phyloP scores from a whole-genome alignment of 202 grass and related monocot species.

The Schoenoplectus tabernaemontani region DNA sequence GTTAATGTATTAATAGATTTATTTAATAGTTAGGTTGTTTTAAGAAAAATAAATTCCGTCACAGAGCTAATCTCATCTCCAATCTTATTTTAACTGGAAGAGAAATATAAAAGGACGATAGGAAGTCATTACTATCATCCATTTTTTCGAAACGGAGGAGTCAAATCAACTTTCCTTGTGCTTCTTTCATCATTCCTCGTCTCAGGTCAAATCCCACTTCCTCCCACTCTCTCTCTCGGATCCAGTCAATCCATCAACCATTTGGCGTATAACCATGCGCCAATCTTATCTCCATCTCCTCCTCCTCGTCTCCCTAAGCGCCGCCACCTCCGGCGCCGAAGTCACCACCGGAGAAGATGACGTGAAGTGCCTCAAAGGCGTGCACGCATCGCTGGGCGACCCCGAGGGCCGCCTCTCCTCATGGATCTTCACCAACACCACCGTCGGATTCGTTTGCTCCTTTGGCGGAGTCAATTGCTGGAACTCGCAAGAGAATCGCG shows the following conservation, averaged over 20 bases:
- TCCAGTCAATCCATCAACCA: constrained; percentile 24
- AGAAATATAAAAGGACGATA: too few species aligned
- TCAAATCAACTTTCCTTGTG: not conserved
- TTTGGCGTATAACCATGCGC: constrained; percentile 5
- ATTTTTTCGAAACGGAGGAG: not conserved
- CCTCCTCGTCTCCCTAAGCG: not conserved
- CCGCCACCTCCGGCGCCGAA: constrained; percentile 15
- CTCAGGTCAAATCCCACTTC: constrained; percentile 23
- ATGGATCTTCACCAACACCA: constrained; percentile 60
- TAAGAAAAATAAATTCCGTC: too few species aligned
- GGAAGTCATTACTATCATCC: not conserved
- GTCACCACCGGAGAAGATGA: constrained; percentile 69
- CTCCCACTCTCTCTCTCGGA: not conserved
- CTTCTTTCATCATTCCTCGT: not conserved
- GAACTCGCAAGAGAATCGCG: constrained; percentile 77
- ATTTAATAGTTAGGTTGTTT: too few species aligned
- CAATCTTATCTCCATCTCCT: not conserved
- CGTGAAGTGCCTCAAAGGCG: constrained; percentile 44
- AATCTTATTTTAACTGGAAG: too few species aligned
- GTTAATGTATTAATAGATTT: too few species aligned
- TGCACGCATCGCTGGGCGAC: constrained; percentile 26
- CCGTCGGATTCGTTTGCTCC: constrained; percentile 38
- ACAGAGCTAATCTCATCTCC: too few species aligned
- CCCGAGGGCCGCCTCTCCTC: not conserved
- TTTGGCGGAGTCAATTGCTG: constrained; percentile 62